These are phyloP conservation scores for Amorphotheca resinae DNA, from an alignment of 495 filamentous ascomycete genomes.

Conservation along the genomic window DNA sequence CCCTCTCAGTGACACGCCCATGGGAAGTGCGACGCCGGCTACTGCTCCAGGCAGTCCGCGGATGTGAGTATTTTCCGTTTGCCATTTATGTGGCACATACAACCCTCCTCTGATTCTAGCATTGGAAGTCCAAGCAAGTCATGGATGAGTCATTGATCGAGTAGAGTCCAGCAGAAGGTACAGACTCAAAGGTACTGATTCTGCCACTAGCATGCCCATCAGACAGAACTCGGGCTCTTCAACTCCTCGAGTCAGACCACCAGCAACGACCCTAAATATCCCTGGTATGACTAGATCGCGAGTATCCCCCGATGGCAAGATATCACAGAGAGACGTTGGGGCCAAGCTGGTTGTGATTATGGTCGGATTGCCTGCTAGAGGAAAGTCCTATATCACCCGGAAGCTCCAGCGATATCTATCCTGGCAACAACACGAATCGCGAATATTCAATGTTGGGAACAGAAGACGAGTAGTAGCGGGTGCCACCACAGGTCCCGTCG, in stretches of 20 bases:
- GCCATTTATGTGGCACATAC: background rate
- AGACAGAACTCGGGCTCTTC: constrained; percentile 48
- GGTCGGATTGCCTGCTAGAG: constrained; percentile 89
- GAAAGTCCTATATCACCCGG: constrained; percentile 97
- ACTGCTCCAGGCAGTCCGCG: constrained; percentile 42
- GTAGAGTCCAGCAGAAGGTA: background rate
- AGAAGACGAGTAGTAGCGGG: constrained; percentile 70
- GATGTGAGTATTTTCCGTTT: constrained; percentile 27
- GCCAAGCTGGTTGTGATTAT: constrained; percentile 96
- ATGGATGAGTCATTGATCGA: background rate
- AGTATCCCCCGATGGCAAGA: constrained; percentile 87
- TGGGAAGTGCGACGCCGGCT: constrained; percentile 36
- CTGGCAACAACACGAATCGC: constrained; percentile 91
- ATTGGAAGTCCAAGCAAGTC: too few relatives aligned
- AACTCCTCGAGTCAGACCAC: constrained; percentile 50
- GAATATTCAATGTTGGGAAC: constrained; percentile 95
- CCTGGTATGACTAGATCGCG: constrained; percentile 82
- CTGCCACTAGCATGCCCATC: constrained; percentile 30
- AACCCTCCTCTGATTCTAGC: background rate
- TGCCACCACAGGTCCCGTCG: constrained; percentile 26
- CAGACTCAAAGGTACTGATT: background rate
- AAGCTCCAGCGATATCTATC: constrained; percentile 91
- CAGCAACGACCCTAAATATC: constrained; percentile 77
- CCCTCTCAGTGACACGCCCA: constrained; percentile 18
- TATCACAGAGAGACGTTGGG: constrained; percentile 82